These are phyloP conservation scores for Trichosporon coremiiforme DNA, from an alignment of 1,284 basidiomycete species.

Conservation along the genomic window DNA sequence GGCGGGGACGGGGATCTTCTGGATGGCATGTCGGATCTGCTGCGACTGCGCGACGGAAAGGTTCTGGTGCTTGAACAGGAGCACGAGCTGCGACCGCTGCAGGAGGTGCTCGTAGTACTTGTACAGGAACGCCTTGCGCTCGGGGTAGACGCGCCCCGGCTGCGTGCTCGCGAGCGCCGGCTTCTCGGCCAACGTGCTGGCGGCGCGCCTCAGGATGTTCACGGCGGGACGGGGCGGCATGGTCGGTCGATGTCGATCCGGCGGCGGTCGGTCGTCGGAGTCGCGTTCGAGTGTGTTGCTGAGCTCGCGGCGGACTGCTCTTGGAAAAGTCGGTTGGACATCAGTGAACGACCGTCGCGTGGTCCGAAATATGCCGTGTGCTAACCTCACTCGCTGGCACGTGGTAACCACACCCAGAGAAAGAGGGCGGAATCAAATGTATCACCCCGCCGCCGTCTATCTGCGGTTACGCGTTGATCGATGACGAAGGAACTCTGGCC, in stretches of 20 bases:
- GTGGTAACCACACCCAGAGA: background rate
- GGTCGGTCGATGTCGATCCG: constrained; percentile 13
- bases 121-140: constrained; percentile 56
- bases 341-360: constrained; percentile 7
- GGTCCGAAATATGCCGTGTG: constrained; percentile 17
- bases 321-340: constrained; percentile 29
- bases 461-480: constrained; percentile 33
- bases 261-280: constrained; percentile 5
- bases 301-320: background rate
- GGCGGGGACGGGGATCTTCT: constrained; percentile 40
- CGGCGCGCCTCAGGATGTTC: constrained; percentile 26
- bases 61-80: constrained; percentile 57
- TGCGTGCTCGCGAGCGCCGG: constrained; percentile 20
- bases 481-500: background rate
- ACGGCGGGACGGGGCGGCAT: constrained; percentile 33
- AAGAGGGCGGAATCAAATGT: constrained; percentile 13
- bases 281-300: constrained; percentile 14
- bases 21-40: constrained; percentile 47
- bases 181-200: constrained; percentile 25
- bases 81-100: constrained; percentile 46
- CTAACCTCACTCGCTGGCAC: background rate
- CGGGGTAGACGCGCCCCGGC: constrained; percentile 42
- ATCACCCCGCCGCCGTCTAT: constrained; percentile 12
- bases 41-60: constrained; percentile 51
- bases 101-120: constrained; percentile 54